Conservation (phyloP, 805 yeast species). For the Cyberlindnera saturnus region DNA sequence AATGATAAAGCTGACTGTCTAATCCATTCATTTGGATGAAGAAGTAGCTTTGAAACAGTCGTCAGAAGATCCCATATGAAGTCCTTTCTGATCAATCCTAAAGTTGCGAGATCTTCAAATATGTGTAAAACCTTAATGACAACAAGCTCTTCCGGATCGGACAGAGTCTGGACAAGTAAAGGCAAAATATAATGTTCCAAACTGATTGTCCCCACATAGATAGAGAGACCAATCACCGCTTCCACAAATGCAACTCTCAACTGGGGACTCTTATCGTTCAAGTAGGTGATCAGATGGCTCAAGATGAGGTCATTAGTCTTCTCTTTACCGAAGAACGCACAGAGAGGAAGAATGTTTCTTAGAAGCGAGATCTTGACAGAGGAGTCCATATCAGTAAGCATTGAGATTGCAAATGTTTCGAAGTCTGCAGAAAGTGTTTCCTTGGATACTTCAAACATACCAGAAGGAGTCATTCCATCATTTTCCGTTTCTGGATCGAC, state of each 20-base stretch:
- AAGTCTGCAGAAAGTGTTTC: constrained; percentile 46
- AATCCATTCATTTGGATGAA: constrained; percentile 88
- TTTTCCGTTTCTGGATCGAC: constrained; percentile 42
- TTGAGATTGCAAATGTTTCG: constrained; percentile 55
- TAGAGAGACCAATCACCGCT: constrained; percentile 65
- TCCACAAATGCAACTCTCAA: constrained; percentile 67
- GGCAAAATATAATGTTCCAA: constrained; percentile 89
- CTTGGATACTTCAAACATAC: constrained; percentile 33
- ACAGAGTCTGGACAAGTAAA: constrained; percentile 70
- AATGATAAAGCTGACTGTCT: constrained; percentile 61
- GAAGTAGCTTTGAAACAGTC: constrained; percentile 46
- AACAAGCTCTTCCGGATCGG: constrained; percentile 80
- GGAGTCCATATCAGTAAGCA: constrained; percentile 65
- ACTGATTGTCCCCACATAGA: constrained; percentile 74
- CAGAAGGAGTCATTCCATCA: constrained; percentile 27
- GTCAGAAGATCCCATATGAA: constrained; percentile 51
- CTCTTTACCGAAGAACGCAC: constrained; percentile 79
- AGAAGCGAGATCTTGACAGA: constrained; percentile 67
- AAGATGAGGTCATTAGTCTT: constrained; percentile 83
- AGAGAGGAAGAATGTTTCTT: constrained; percentile 65
- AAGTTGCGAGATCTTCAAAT: constrained; percentile 46
- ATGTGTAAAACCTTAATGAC: constrained; percentile 61
- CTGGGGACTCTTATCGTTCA: constrained; percentile 70
- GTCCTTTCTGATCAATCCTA: constrained; percentile 49
- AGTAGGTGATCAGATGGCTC: constrained; percentile 85